These are phyloP conservation scores for Monosporascus cannonballus DNA, from an alignment of 2,329 filamentous ascomycete genomes.

Conservation along the genomic window DNA sequence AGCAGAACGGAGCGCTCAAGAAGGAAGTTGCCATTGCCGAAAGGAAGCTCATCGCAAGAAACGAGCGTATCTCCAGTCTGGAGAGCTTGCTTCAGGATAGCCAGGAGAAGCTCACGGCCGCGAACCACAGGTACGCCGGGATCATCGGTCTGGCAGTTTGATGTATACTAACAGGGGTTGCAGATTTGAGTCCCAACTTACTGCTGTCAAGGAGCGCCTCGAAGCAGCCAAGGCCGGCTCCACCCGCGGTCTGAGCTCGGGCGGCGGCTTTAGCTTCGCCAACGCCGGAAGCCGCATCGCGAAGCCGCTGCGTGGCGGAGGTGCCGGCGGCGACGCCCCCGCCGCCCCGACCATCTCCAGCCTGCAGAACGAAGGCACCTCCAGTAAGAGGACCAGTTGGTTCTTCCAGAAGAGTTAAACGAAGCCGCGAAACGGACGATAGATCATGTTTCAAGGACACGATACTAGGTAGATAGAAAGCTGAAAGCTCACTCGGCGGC, in stretches of 20 bases:
- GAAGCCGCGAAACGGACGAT: no score
- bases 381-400: conserved; percentile 65
- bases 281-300: conserved; percentile 60
- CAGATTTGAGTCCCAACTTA: conserved; percentile 96
- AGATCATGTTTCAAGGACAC: no score
- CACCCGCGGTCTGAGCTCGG: conserved; percentile 71
- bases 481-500: no score
- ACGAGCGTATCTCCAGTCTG: conserved; percentile 92
- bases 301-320: conserved; percentile 62
- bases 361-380: conserved; percentile 50
- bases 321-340: conserved; percentile 39
- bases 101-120: conserved; percentile 95
- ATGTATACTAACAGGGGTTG: conserved; percentile 20
- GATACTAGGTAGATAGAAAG: no score
- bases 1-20: conserved; percentile 95
- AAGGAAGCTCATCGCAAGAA: conserved; percentile 90
- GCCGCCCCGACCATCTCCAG: conserved; percentile 51
- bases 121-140: conserved; percentile 82
- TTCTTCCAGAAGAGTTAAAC: conserved; percentile 56
- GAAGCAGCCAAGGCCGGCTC: conserved; percentile 91
- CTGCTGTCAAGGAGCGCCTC: conserved; percentile 94
- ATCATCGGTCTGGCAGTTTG: conserved; percentile 3
- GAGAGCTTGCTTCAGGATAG: conserved; percentile 91
- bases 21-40: conserved; percentile 99
- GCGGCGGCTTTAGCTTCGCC: conserved; percentile 65